phyloP scores from a whole-genome alignment of 2,329 filamentous ascomycete genomes.

The Trichoderma sp. region DNA sequence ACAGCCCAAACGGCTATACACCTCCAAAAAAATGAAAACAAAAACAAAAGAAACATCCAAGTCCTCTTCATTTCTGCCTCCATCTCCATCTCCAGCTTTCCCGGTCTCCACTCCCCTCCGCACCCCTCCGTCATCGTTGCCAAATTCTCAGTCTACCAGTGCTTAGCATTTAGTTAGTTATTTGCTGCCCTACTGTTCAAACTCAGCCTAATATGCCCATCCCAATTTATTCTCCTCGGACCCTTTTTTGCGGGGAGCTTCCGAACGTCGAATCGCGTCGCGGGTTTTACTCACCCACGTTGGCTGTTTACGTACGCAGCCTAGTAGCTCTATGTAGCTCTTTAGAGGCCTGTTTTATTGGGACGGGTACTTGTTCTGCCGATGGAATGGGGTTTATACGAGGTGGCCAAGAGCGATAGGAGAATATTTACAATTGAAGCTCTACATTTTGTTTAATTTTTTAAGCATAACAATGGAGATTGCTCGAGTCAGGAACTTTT shows the following conservation, averaged over 20 bases:
- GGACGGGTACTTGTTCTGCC: background rate
- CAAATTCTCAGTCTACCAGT: background rate
- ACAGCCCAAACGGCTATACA: background rate
- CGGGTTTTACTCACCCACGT: background rate
- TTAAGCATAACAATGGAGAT: background rate
- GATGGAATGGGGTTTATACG: background rate
- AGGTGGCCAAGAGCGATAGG: background rate
- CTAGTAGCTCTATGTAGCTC: no score
- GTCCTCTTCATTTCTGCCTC: background rate
- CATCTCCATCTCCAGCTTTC: background rate
- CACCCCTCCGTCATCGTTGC: constrained; percentile 15
- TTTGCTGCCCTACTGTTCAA: background rate
- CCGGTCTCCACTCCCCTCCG: constrained; percentile 13
- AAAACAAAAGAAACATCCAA: background rate
- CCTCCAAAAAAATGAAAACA: background rate
- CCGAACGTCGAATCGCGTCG: background rate
- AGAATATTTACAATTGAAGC: background rate
- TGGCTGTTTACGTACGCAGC: background rate
- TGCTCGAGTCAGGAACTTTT: background rate
- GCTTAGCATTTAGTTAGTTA: background rate
- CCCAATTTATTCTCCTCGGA: background rate
- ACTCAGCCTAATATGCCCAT: constrained; percentile 7
- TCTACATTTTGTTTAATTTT: background rate
- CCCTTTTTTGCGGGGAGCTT: background rate
- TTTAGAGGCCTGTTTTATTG: background rate